phyloP scores from a whole-genome alignment of 495 filamentous ascomycete species.

The Penicillium chermesinum region DNA sequence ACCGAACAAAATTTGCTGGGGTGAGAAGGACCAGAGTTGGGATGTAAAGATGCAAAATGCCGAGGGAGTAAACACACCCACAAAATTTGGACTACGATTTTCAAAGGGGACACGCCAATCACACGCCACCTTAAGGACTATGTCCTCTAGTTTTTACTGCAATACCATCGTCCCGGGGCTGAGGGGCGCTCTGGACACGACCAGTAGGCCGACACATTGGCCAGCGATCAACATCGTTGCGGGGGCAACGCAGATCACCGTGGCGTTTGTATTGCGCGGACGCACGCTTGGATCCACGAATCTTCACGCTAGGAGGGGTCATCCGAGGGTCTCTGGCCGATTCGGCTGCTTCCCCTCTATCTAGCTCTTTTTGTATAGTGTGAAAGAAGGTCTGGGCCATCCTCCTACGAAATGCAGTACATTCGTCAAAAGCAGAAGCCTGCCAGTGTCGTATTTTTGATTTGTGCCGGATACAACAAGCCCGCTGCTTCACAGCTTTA shows the following conservation, averaged over 20 bases:
- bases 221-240: constrained; percentile 13
- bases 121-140: background rate
- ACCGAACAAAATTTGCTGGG: no score
- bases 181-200: background rate
- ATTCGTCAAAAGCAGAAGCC: no score
- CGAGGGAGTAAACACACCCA: background rate
- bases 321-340: no score
- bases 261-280: constrained; percentile 1
- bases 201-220: background rate
- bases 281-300: no score
- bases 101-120: background rate
- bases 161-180: background rate
- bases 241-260: constrained; percentile 7
- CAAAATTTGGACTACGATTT: background rate
- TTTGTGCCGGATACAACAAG: no score
- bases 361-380: no score
- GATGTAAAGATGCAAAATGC: background rate
- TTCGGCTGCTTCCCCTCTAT: no score
- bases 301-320: background rate
- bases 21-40: background rate
- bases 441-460: no score
- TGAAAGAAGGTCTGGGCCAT: no score
- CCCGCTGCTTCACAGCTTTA: no score
- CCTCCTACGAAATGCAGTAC: no score
- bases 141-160: background rate